phyloP scores from a whole-genome alignment of 352 stramenopile species.

The Phytopythium ostracodes region DNA sequence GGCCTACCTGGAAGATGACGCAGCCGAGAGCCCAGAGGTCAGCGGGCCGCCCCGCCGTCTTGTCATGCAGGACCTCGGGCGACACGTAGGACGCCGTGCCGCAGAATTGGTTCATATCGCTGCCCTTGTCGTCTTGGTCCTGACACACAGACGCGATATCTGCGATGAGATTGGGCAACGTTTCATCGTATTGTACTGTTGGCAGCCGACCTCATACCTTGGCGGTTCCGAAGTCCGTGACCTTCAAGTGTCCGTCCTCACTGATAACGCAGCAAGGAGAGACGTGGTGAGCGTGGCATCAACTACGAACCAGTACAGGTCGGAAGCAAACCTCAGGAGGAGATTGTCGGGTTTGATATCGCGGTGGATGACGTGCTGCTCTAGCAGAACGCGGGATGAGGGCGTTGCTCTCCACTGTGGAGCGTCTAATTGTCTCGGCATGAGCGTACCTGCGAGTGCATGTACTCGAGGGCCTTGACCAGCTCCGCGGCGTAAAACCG shows the following conservation, averaged over 20 bases:
- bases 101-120: conserved; percentile 68
- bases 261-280: conserved; percentile 12
- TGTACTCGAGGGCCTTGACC: conserved; percentile 91
- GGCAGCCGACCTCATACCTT: conserved; percentile 34
- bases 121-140: conserved; percentile 69
- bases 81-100: conserved; percentile 91
- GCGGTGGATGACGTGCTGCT: conserved; percentile 92
- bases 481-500: conserved; percentile 93
- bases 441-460: conserved; percentile 82
- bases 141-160: conserved; percentile 9
- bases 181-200: not conserved
- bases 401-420: not conserved
- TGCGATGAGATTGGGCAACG: not conserved
- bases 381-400: conserved; percentile 9
- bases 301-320: not conserved
- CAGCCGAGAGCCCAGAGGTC: conserved; percentile 92
- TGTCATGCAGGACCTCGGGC: conserved; percentile 88
- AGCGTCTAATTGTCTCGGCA: not conserved
- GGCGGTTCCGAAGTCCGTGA: conserved; percentile 89
- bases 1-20: conserved; percentile 78
- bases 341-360: conserved; percentile 95
- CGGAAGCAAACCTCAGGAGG: conserved; percentile 42
- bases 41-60: conserved; percentile 63
- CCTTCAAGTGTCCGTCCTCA: conserved; percentile 80
- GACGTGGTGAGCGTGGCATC: not conserved